A percentile compares a stretch with the other conserved stretches of the same genome.
phyloP scores from a whole-genome alignment of 306 rosid genomes.

The Echinosophora koreensis region DNA sequence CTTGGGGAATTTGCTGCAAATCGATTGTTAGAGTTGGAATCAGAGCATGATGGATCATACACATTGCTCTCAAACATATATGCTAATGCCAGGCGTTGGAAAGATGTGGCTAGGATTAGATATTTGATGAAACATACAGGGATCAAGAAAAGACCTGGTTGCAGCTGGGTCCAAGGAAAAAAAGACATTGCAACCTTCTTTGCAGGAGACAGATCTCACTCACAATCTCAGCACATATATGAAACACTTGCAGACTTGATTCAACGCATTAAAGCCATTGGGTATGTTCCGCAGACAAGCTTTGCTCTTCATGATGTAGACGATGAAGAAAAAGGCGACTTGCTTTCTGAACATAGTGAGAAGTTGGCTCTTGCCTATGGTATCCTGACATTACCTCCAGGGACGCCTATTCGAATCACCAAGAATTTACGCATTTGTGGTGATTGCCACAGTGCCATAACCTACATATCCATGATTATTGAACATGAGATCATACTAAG shows the following conservation, averaged over 20 bases:
- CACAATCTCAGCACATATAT: slow-evolving; percentile 66
- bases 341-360: slow-evolving; percentile 86
- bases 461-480: slow-evolving; percentile 76
- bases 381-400: slow-evolving; percentile 61
- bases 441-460: slow-evolving; percentile 82
- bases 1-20: slow-evolving; percentile 83
- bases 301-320: slow-evolving; percentile 93
- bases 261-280: slow-evolving; percentile 72
- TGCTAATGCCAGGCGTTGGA: slow-evolving; percentile 84
- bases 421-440: slow-evolving; percentile 83
- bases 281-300: slow-evolving; percentile 81
- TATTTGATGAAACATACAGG: slow-evolving; percentile 74
- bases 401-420: slow-evolving; percentile 68
- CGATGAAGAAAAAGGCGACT: slow-evolving; percentile 85
- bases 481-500: slow-evolving; percentile 82
- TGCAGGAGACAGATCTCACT: slow-evolving; percentile 82
- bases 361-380: slow-evolving; percentile 94
- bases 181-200: slow-evolving; percentile 70
- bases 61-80: slow-evolving; percentile 90
- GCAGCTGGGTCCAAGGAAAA: slow-evolving; percentile 89
- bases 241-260: slow-evolving; percentile 65
- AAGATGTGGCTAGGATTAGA: slow-evolving; percentile 81
- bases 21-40: slow-evolving; percentile 56
- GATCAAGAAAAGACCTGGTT: slow-evolving; percentile 80
- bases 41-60: slow-evolving; percentile 77